A percentile compares a stretch with the other conserved stretches of the same genome.
Evolutionary conservation across 345 rosid genomes (phyloP).

Genomic region (Bretschneidera sinensis): DNA sequence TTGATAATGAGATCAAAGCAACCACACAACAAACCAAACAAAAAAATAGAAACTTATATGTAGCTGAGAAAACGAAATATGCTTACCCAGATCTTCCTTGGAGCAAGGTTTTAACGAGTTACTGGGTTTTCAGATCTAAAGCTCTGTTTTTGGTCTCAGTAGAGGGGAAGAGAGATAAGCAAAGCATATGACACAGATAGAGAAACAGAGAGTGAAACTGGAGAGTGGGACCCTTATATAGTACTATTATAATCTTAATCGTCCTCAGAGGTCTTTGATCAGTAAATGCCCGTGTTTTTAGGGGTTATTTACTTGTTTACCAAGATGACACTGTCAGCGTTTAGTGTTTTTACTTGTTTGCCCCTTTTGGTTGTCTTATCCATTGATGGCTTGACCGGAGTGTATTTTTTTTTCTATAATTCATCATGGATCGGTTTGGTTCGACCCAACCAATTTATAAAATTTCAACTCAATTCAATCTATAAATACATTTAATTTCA

Average conservation of each 20-base stretch:
- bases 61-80: conserved; percentile 13
- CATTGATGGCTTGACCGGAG: background rate
- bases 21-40: conserved; percentile 7
- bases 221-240: conserved; percentile 22
- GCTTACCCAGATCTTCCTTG: conserved; percentile 15
- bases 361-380: background rate
- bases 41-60: conserved; percentile 13
- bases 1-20: conserved; percentile 27
- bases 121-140: conserved; percentile 44
- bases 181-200: conserved; percentile 25
- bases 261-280: background rate
- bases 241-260: background rate
- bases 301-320: conserved; percentile 29
- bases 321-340: conserved; percentile 9
- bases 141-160: background rate
- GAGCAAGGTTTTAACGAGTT: conserved; percentile 11
- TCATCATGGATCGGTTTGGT: no score
- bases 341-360: conserved; percentile 5
- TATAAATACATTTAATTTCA: no score
- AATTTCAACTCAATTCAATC: no score
- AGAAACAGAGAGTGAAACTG: conserved; percentile 11
- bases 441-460: no score
- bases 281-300: conserved; percentile 9
- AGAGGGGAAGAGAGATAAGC: conserved; percentile 12
- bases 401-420: no score